Evolutionary conservation across 2,329 filamentous ascomycete genomes (phyloP).

Genomic region (Trematosphaeria pertusa): DNA sequence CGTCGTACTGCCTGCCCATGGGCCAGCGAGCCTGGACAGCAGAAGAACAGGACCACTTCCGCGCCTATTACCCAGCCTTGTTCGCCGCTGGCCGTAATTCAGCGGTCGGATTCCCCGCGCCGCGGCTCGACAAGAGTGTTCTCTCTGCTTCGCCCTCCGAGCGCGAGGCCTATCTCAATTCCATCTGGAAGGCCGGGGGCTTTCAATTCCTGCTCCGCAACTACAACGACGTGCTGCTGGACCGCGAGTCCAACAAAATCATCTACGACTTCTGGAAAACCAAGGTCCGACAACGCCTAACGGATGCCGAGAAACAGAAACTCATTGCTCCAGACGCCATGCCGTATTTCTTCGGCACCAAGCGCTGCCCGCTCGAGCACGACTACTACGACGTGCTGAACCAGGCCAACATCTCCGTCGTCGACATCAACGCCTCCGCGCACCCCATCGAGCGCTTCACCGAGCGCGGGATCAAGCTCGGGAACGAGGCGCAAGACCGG

Average conservation of each 20-base stretch:
- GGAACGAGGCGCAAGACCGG: constrained; percentile 55
- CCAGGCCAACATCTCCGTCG: constrained; percentile 56
- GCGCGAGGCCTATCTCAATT: constrained; percentile 22
- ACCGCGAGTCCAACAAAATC: constrained; percentile 48
- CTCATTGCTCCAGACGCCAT: constrained; percentile 50
- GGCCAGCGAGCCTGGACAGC: constrained; percentile 24
- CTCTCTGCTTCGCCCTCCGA: constrained; percentile 24
- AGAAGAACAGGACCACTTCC: constrained; percentile 28
- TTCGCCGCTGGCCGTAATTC: constrained; percentile 20
- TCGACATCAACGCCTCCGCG: constrained; percentile 47
- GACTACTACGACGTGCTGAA: constrained; percentile 51
- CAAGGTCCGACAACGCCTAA: constrained; percentile 46
- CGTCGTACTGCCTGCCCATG: constrained; percentile 36
- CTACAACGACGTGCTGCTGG: constrained; percentile 43
- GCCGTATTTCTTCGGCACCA: constrained; percentile 52
- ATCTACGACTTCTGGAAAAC: constrained; percentile 58
- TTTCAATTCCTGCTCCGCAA: constrained; percentile 46
- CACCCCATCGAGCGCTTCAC: constrained; percentile 56
- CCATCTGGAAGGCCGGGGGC: constrained; percentile 45
- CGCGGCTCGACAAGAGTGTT: constrained; percentile 9
- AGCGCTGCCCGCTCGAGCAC: constrained; percentile 46
- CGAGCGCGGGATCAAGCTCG: constrained; percentile 57
- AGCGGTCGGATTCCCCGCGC: constrained; percentile 26
- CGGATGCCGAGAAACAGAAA: constrained; percentile 47
- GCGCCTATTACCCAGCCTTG: constrained; percentile 34